Conservation (phyloP, 176 grass and related monocot species). For the Saccharum officinarum region DNA sequence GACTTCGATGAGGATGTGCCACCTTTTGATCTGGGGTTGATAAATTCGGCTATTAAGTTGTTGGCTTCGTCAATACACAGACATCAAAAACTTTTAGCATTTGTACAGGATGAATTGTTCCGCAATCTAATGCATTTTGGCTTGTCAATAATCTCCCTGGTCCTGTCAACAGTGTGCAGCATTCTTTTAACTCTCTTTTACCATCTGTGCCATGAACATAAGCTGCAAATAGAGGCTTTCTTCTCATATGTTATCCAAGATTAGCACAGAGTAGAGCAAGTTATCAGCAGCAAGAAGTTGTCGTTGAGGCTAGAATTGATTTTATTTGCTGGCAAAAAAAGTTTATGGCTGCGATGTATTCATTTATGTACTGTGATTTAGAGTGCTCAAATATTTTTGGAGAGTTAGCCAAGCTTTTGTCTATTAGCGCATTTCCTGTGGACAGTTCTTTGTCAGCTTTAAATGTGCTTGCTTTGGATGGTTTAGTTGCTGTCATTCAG, state of each 20-base stretch:
- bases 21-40: constrained; percentile 84
- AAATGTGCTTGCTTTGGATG: constrained; percentile 91
- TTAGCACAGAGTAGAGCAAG: constrained; percentile 80
- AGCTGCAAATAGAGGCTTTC: constrained; percentile 93
- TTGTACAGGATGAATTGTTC: constrained; percentile 93
- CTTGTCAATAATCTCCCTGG: constrained; percentile 87
- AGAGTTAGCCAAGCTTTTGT: constrained; percentile 89
- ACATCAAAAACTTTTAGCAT: constrained; percentile 66
- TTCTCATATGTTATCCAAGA: constrained; percentile 89
- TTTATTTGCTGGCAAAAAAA: constrained; percentile 88
- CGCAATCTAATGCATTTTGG: constrained; percentile 95
- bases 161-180: constrained; percentile 88
- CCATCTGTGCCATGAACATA: constrained; percentile 74
- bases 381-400: constrained; percentile 91
- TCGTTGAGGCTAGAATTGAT: constrained; percentile 88
- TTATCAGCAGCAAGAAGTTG: constrained; percentile 97
- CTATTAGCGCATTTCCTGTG: constrained; percentile 91
- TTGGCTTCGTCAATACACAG: constrained; percentile 59
- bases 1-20: constrained; percentile 97
- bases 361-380: constrained; percentile 93
- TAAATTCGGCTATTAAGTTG: constrained; percentile 78
- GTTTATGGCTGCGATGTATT: constrained; percentile 99
- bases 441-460: constrained; percentile 82
- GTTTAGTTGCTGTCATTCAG: constrained; percentile 85
- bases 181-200: constrained; percentile 93